Conservation (phyloP, 2,329 filamentous ascomycete species). For the Seiridium unicorne region DNA sequence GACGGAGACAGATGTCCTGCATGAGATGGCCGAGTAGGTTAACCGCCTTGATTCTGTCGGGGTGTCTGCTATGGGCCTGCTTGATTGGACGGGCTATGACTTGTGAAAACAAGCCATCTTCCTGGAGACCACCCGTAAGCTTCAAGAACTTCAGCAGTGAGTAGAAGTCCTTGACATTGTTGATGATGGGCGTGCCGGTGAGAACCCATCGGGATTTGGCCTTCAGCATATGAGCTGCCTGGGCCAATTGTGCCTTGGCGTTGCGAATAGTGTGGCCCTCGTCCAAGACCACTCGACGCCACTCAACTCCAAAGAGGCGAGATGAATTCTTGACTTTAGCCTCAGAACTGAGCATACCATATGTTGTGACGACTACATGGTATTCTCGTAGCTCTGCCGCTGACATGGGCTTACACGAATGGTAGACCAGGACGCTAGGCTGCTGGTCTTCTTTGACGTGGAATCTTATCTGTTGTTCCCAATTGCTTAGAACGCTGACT, state of each 20-base stretch:
- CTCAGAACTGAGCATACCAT: conserved; percentile 72
- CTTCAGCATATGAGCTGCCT: conserved; percentile 64
- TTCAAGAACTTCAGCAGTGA: conserved; percentile 76
- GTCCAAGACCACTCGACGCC: conserved; percentile 78
- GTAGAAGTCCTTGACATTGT: conserved; percentile 77
- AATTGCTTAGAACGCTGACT: conserved; percentile 86
- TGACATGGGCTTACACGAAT: conserved; percentile 58
- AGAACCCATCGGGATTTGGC: conserved; percentile 77
- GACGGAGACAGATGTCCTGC: conserved; percentile 74
- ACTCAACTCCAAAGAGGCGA: conserved; percentile 51
- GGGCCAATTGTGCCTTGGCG: conserved; percentile 67
- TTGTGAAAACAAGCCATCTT: conserved; percentile 70
- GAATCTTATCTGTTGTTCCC: conserved; percentile 73
- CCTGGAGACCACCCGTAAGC: conserved; percentile 73
- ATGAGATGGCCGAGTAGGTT: conserved; percentile 73
- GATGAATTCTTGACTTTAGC: conserved; percentile 48
- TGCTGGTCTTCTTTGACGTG: conserved; percentile 66
- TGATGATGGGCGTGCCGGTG: conserved; percentile 81
- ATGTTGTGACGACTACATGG: conserved; percentile 81
- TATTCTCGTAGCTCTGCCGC: conserved; percentile 58
- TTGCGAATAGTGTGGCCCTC: conserved; percentile 85
- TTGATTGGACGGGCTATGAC: conserved; percentile 61
- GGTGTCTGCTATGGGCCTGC: conserved; percentile 5
- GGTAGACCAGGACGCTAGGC: conserved; percentile 71
- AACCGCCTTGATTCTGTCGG: conserved; percentile 38